Evolutionary conservation across 805 yeast genomes (phyloP).

Genomic region (Ogataea saltuana): DNA sequence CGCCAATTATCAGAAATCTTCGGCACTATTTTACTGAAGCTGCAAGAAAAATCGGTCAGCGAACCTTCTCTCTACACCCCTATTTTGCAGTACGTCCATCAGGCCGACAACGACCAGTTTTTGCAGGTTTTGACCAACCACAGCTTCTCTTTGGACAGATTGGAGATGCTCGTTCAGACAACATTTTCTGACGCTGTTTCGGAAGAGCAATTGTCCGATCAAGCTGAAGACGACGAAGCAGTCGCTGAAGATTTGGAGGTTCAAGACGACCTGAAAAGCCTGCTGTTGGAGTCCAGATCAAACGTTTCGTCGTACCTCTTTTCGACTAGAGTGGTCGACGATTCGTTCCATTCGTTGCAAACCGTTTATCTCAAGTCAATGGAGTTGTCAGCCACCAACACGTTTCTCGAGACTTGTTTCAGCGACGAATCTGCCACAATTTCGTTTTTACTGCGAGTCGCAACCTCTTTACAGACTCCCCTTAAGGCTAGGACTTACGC

Average conservation of each 20-base stretch:
- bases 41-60: slow-evolving; percentile 10
- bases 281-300: slow-evolving; percentile 9
- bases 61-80: slow-evolving; percentile 31
- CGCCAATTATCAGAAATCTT: slow-evolving; percentile 28
- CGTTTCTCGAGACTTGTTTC: slow-evolving; percentile 25
- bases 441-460: slow-evolving; percentile 60
- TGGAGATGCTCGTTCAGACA: slow-evolving; percentile 69
- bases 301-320: slow-evolving; percentile 38
- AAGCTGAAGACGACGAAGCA: slow-evolving; percentile 27
- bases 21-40: slow-evolving; percentile 23
- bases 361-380: slow-evolving; percentile 48
- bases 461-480: slow-evolving; percentile 61
- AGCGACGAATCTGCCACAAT: slow-evolving; percentile 34
- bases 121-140: slow-evolving; percentile 39
- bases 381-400: slow-evolving; percentile 14
- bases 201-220: slow-evolving; percentile 11
- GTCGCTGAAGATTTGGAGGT: slow-evolving; percentile 26
- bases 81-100: slow-evolving; percentile 40
- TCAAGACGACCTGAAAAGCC: slow-evolving; percentile 9
- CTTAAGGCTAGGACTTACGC: slow-evolving; percentile 53
- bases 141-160: slow-evolving; percentile 41
- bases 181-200: slow-evolving; percentile 53
- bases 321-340: slow-evolving; percentile 31
- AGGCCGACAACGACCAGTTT: slow-evolving; percentile 40
- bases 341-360: slow-evolving; percentile 44